These are phyloP conservation scores for Phytophthora sansomeana DNA, from an alignment of 352 stramenopile species.

Conservation along the genomic window DNA sequence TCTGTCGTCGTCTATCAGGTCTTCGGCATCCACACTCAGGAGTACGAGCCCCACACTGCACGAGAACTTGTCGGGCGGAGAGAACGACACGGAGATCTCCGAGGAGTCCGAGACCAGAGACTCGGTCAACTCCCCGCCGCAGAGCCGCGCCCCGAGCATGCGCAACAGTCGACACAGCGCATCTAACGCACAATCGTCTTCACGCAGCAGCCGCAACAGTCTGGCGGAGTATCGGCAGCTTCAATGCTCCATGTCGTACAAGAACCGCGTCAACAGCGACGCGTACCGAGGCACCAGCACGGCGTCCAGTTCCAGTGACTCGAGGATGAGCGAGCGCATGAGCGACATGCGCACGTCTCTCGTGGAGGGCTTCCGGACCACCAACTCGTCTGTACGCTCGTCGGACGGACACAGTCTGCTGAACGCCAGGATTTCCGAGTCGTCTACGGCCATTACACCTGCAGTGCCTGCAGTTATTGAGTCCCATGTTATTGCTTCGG, in stretches of 20 bases:
- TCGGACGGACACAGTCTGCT: constrained; percentile 35
- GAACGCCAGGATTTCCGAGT: constrained; percentile 42
- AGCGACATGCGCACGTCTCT: constrained; percentile 40
- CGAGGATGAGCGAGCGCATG: constrained; percentile 37
- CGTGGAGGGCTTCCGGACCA: constrained; percentile 38
- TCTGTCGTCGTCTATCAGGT: constrained; percentile 67
- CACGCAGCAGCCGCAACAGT: constrained; percentile 44
- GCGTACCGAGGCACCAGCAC: constrained; percentile 34
- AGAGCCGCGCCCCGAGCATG: constrained; percentile 26
- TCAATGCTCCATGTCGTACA: constrained; percentile 88
- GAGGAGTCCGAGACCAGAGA: constrained; percentile 40
- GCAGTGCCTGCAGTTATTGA: not conserved
- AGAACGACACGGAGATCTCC: constrained; percentile 52
- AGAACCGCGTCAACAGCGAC: constrained; percentile 68
- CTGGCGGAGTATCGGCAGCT: constrained; percentile 82
- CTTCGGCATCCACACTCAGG: constrained; percentile 53
- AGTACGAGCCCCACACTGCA: constrained; percentile 50
- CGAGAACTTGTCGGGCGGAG: constrained; percentile 48
- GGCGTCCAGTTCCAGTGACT: constrained; percentile 35
- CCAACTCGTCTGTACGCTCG: constrained; percentile 34
- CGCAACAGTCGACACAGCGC: constrained; percentile 43
- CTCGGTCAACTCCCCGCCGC: constrained; percentile 30
- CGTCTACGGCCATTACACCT: constrained; percentile 31
- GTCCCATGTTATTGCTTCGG: not conserved
- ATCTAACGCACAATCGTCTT: constrained; percentile 10